Base-by-base conservation (phyloP, 768 basidiomycete genomes). In the Boletus vermiculosoides region DNA sequence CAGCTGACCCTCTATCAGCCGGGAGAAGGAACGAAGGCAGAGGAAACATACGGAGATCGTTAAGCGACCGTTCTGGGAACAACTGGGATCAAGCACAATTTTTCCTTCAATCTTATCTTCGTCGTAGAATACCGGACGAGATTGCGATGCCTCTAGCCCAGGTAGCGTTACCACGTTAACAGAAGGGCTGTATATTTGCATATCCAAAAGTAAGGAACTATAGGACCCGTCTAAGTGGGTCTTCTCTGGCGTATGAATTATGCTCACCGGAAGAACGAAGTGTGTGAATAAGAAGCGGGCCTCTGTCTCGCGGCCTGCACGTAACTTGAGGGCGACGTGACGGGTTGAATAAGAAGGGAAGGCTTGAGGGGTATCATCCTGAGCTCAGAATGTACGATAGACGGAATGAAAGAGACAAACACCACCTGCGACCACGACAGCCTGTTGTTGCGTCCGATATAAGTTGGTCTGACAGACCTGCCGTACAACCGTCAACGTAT, bases 181-280 rank as follows among this genome's bases (percentile, higher is more conserved):
- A n/a, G 80, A 84, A 6, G 84, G 79, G 54, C 86, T 87, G 54
- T 82, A 79, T 28, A 90, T 71, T 55, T 82, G 81, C 52, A 89
- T 75, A 59, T 86, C 82, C 63, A 88, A 71, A 62, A 82, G 80
- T 23, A 77, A 65, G 23, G 83, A 82, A 23, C 83, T 85, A 59
- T 40, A 45, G 23, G 16, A 56, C 36, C 12, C 6, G 3, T 1
- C 1, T 68, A 31, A 71, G 59, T 45, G 10, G 4, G 16, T 22
- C 36, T 40, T 44, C 33, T 25, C 10, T 12, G 28, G 41, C 13
- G 9, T 30, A 44, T 11, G 23, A 34, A 1, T 25, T 42, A 33
- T 23, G 64, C 77, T 62, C 54, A 82, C 83, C 80, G 79, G 62
- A 81, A 82, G 37, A 73, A 75, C 11, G 81, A 82, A 34, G 78